phyloP scores from a whole-genome alignment of 148 eudicot species.

The Rhododendron molle region DNA sequence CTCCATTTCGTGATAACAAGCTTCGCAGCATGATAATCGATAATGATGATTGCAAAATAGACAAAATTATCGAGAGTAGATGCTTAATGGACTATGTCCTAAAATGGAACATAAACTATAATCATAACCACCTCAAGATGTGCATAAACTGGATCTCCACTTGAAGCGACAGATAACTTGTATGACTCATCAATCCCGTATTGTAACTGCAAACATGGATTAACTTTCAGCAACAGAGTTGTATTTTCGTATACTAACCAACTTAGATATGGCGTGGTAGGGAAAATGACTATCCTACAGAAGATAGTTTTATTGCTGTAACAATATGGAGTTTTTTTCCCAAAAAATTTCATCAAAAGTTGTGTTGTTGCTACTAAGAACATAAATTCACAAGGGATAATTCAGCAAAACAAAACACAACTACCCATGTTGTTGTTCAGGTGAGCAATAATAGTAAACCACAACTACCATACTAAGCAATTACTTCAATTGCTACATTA shows the following conservation, averaged over 20 bases:
- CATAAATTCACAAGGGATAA: not conserved
- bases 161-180: constrained; percentile 46
- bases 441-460: not conserved
- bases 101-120: not conserved
- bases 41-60: not conserved
- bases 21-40: not conserved
- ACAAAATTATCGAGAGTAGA: not conserved
- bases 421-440: not conserved
- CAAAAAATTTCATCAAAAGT: not conserved
- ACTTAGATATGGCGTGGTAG: not conserved
- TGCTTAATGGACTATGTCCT: not conserved
- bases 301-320: not conserved
- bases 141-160: constrained; percentile 54
- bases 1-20: not conserved
- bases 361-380: not conserved
- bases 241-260: not conserved
- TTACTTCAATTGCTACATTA: not conserved
- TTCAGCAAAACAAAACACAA: not conserved
- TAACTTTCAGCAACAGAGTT: constrained; percentile 13
- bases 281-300: not conserved
- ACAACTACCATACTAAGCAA: not conserved
- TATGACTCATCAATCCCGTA: constrained; percentile 74
- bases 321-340: not conserved
- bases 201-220: constrained; percentile 56
- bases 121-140: constrained; percentile 45